Base-by-base conservation (phyloP, 2,329 filamentous ascomycete species). In the Grosmannia clavigera region DNA sequence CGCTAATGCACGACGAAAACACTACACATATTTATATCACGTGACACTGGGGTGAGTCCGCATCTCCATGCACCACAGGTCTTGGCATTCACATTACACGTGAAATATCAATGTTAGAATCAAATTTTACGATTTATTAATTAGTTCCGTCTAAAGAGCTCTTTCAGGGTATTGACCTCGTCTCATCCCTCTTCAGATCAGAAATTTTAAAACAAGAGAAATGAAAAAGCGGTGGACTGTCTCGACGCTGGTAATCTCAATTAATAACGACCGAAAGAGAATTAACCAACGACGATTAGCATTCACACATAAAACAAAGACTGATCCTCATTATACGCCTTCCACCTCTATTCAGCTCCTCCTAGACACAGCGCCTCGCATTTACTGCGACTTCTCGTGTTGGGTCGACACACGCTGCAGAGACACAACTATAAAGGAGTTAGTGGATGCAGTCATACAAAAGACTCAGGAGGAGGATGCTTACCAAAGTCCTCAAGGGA, bases 341-440 rank as follows among this genome's bases (percentile, higher is more conserved):
- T 56, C 55, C 51, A 58, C 57, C 46, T 66, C 67, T 61, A 67
- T 68, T 65, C 68, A 66, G 67, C 62, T 67, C 31, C 70, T 72
- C 73, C 51, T 38, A 31, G 35, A 50, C 50, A 61, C 64, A 55
- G 62, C 31, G 43, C 40, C 66, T 9, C 25, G 43, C 55, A 46
- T 58, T 75, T 87, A 92, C 74, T 84, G 79, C 67, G 84, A 88
- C 81, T 92, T 92, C 80, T 95, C 90, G 79, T 95, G 90, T 77
- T 94, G 88, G 63, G 88, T 94, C 60, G 90, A 92, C 66, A 94
- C 88, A 75, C 90, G 88, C 79, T 95, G 89, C 73, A 95, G 81
- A 63, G 88, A 91, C 70, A 95, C 88, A 72, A 94, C 88, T 90
- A 68, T 89, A 68, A 3, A 64, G 62, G 71, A 12, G 57, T 58